Base-by-base conservation (phyloP, 108 stramenopile species). In the Nitzschia inconspicua region DNA sequence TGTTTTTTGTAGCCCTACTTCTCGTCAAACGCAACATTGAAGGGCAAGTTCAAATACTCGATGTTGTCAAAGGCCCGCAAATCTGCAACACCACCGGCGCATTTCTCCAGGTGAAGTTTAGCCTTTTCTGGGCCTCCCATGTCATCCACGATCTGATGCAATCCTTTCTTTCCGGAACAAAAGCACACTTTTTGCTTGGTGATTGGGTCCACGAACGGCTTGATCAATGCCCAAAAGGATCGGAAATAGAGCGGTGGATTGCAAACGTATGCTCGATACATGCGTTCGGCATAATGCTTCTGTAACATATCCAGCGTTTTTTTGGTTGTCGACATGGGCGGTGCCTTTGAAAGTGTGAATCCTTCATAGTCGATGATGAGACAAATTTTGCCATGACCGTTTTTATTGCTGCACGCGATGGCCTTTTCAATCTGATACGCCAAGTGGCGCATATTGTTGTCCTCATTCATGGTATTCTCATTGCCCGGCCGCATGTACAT, bases 401-500 rank as follows among this genome's bases (percentile, higher is more conserved):
- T 67, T 41, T 48, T 60, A 31, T 48, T 53, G 11, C 84, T 83
- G 57, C 92, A 93, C 9, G 82, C 82, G 51, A 94, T 85, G 8
- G 88, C 91, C 37, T 93, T 71, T 69, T 93, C 95, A 44, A 97
- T 58, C 53, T 87, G 80, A 55, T 92, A 96, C 0, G 95, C 94
- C 47, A 97, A 69, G 68, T 96, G 86, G 20, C 77, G 60, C 80
- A 97, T 93, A 36, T 96, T 88, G 35, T 88, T 76, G 22, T 71
- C 47, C 44, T 85, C 77, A 46, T 88, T 47, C 7, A 61, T 57
- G 7, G 90, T 90, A 63, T 96, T 97, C 55, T 97, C 97, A 4
- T 53, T 59, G 3, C 72, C 75, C 0, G 96, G 96, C 10, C 90
- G 79, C 68, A 70, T 70, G 30, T 70, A 70, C 68, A 70, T 44